Base-by-base conservation (phyloP, 306 rosid genomes). In the Trifolium repens region DNA sequence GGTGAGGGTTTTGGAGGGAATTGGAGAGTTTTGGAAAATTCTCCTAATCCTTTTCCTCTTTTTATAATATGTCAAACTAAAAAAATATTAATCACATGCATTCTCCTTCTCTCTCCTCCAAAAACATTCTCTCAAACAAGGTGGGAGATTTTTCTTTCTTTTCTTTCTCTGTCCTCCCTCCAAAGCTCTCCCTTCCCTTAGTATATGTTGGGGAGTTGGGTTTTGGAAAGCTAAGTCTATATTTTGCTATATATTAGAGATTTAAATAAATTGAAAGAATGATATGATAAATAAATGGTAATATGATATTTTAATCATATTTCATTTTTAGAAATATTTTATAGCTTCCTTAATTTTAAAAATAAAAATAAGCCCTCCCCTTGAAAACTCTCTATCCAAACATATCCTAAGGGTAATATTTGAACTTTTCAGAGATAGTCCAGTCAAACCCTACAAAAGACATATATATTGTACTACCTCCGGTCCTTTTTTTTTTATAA, bases 381-480 rank as follows among this genome's bases (percentile, higher is more conserved):
- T 43, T 4, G 4, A 14, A 13, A 5, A 13, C 53, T 1, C 5
- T 5, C 17, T 7, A 5, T 47, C 15, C 15, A 55, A 4, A 55
- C 32, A 55, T 8, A 19, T 26, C 13, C 59, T 17, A 53, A 16
- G 57, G 63, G 2, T 27, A 34, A 19, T 43, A 32, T 57, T 79
- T 73, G 37, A 67, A 67, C 19, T 27, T 14, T 7, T 17, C 55
- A 67, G 14, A 72, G 24, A 55, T 43, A 22, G 37, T 59, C 66
- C 4, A 7, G 27, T 8, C 62, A 73, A 80, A 77, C 62, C 26
- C 66, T 14, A 65, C 54, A 37, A 75, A 64, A 52, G 13, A 16
- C 24, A 32, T 30, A 76, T 30, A 76, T 24, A 66, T 24, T 19
- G 14, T 32, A n/a, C 35, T 22, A 7, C 30, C 30, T 27, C 30